These are phyloP conservation scores for Plasmodium blacklocki DNA, from an alignment of 169 alveolate genomes.

Conservation along the genomic window DNA sequence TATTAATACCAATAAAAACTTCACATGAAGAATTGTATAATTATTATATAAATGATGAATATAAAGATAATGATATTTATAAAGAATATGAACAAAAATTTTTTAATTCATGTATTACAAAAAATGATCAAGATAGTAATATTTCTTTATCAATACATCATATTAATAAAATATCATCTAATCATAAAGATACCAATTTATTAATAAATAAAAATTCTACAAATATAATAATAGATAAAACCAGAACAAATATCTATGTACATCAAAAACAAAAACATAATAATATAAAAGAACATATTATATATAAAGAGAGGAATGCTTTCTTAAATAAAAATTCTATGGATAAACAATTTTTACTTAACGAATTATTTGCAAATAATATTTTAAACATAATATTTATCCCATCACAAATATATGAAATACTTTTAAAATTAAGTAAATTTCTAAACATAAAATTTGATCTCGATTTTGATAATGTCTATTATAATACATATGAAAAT, in stretches of 20 bases:
- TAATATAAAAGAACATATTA: background rate
- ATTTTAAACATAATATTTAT: slow-evolving; percentile 61
- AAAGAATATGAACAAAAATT: slow-evolving; percentile 41
- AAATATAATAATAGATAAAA: background rate
- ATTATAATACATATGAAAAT: slow-evolving; percentile 26
- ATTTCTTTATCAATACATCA: background rate
- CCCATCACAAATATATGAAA: slow-evolving; percentile 73
- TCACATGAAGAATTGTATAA: slow-evolving; percentile 64
- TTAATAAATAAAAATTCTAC: background rate
- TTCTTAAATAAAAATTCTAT: background rate
- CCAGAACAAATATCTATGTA: background rate
- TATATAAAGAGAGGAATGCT: background rate
- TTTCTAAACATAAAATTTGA: slow-evolving; percentile 52
- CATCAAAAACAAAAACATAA: background rate
- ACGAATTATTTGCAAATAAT: slow-evolving; percentile 73
- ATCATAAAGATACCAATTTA: too few species aligned
- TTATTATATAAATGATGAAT: slow-evolving; percentile 39
- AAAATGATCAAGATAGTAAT: background rate
- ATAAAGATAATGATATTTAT: slow-evolving; percentile 32
- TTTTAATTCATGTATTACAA: slow-evolving; percentile 4
- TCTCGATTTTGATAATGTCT: slow-evolving; percentile 60
- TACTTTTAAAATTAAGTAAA: slow-evolving; percentile 44
- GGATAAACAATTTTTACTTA: slow-evolving; percentile 43
- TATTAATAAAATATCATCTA: background rate
- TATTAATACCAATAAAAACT: slow-evolving; percentile 61